phyloP scores from a whole-genome alignment of 148 eudicot genomes.

The Polygonum maritimum region DNA sequence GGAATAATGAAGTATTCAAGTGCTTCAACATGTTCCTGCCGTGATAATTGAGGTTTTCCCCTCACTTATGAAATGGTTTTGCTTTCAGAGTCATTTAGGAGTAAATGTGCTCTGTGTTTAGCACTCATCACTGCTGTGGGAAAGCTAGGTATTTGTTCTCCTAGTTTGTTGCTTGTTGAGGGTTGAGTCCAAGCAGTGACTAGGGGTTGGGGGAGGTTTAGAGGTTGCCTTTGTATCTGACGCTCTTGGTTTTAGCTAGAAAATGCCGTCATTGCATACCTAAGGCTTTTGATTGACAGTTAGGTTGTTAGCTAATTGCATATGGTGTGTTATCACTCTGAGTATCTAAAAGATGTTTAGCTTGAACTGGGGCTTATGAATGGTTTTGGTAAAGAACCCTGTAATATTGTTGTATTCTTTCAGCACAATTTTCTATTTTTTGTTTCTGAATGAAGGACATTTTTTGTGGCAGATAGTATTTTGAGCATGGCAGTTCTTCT shows the following conservation, averaged over 20 bases:
- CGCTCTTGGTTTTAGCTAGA: background rate
- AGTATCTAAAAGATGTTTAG: no score
- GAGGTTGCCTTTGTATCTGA: background rate
- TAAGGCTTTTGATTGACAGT: background rate
- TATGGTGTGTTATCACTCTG: background rate
- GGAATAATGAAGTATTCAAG: no score
- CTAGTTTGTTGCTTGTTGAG: no score
- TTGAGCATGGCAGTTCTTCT: background rate
- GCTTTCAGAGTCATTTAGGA: slow-evolving; percentile 45
- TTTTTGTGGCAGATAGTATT: background rate
- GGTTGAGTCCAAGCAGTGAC: no score
- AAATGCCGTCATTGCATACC: background rate
- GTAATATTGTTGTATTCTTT: no score
- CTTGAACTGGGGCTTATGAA: no score
- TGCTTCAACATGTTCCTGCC: background rate
- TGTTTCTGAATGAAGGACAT: no score
- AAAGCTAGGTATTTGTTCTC: no score
- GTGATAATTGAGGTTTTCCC: background rate
- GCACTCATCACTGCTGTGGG: no score
- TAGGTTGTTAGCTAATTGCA: background rate
- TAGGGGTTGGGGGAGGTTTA: background rate
- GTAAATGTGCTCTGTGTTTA: no score
- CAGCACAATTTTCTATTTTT: no score
- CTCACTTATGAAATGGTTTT: background rate
- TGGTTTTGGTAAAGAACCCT: no score